Percentiles rank a stretch among this genome's conserved stretches.
phyloP scores from a whole-genome alignment of 257 asterid genomes.

The Striga asiatica region DNA sequence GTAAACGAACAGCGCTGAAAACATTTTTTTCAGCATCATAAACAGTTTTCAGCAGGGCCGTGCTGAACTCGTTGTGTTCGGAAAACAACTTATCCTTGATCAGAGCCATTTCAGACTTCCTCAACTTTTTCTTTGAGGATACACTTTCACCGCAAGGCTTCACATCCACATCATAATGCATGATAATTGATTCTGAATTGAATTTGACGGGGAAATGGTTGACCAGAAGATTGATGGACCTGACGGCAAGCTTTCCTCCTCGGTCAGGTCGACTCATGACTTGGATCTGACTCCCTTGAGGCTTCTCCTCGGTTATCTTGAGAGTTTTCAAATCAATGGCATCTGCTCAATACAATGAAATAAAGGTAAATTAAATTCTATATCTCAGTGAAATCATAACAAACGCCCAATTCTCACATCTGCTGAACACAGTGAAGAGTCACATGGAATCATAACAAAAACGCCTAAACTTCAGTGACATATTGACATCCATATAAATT shows the following conservation, averaged over 20 bases:
- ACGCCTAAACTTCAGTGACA: not conserved
- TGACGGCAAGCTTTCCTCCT: slow-evolving; percentile 33
- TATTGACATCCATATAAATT: not conserved
- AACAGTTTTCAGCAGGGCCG: slow-evolving; percentile 20
- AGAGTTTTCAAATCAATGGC: slow-evolving; percentile 7
- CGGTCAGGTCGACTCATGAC: slow-evolving; percentile 49
- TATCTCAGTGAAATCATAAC: not conserved
- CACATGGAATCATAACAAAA: not conserved
- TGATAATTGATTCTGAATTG: slow-evolving; percentile 21
- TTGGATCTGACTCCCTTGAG: slow-evolving; percentile 11
- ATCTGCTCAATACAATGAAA: slow-evolving; percentile 15
- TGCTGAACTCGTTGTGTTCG: slow-evolving; percentile 12
- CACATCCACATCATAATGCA: slow-evolving; percentile 52
- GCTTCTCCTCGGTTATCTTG: slow-evolving; percentile 17
- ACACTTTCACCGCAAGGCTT: slow-evolving; percentile 23
- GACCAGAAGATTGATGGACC: slow-evolving; percentile 30
- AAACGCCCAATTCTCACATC: not conserved
- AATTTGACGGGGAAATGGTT: slow-evolving; percentile 55
- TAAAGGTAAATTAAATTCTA: not conserved
- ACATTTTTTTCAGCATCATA: slow-evolving; percentile 63
- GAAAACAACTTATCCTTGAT: slow-evolving; percentile 33
- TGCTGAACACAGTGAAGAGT: too few species aligned
- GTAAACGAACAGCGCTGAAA: slow-evolving; percentile 40
- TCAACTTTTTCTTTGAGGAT: slow-evolving; percentile 15
- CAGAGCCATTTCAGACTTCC: slow-evolving; percentile 26